Base-by-base conservation (phyloP, 768 basidiomycete species). In the Agaricus bisporus region DNA sequence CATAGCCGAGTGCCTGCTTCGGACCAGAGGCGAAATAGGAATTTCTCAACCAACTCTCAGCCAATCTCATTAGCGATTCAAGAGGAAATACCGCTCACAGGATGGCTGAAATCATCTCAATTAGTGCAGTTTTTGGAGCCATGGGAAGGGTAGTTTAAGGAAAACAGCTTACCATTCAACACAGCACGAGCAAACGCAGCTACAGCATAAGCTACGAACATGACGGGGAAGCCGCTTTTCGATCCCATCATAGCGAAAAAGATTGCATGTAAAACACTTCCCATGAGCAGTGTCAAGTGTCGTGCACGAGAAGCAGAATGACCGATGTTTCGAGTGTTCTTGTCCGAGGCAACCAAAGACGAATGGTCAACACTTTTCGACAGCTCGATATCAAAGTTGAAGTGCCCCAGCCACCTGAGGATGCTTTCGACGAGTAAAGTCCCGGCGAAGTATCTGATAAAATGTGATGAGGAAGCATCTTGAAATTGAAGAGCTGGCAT, bases 211-310 rank as follows among this genome's bases (percentile, higher is more conserved):
- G 78, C 80, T 3, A 72, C 46, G 52, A 81, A 73, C 46, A 77
- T 64, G 14, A 67, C 67, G 7, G 71, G 56, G 55, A 75, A 79
- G 6, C 75, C 73, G 4, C 64, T 61, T 56, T 66, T 64, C 9
- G 68, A 64, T 1, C 79, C 80, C 74, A 81, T 77, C 51, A 81
- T 67, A 18, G 77, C 59, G 54, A 80, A 83, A 59, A 71, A 76
- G 9, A 62, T 45, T 8, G 69, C 67, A 51, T 79, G 73, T 3
- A 77, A 15, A 5, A 73, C 41, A 52, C 74, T 73, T 7, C 68
- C 63, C n/a, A 73, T 25, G 1, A 77, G 52, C 15, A 80, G 53
- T 0, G 65, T 61, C 1, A 74, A 42, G 58, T 71, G 70, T 51
- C 76, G 68, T 2, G 78, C 74, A 56, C 77, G 78, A 10, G 71